phyloP scores from a whole-genome alignment of 495 filamentous ascomycete genomes.

The Oidiodendron maius region DNA sequence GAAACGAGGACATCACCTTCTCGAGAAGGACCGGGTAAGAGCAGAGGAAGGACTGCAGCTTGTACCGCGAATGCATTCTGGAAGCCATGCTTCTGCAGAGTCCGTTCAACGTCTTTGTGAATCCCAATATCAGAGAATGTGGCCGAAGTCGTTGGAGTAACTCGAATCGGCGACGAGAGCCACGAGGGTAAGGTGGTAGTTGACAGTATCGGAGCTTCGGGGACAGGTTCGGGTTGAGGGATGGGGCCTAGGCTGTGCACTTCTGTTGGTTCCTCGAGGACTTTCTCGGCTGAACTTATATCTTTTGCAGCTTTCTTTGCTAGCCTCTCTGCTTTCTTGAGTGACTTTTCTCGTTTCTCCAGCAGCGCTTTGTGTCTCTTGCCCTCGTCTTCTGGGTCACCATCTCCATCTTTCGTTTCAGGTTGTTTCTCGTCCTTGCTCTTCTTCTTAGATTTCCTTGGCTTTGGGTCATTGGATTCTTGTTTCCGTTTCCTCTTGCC shows the following conservation, averaged over 20 bases:
- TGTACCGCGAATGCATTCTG: slow-evolving; percentile 81
- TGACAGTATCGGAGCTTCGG: slow-evolving; percentile 42
- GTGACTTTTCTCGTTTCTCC: slow-evolving; percentile 41
- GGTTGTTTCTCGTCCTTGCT: neutral
- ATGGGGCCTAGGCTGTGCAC: slow-evolving; percentile 68
- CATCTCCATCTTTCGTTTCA: slow-evolving; percentile 7
- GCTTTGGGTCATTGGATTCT: slow-evolving; percentile 4
- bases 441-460: slow-evolving; percentile 10
- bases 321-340: slow-evolving; percentile 26
- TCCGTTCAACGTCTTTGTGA: slow-evolving; percentile 47
- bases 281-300: slow-evolving; percentile 7
- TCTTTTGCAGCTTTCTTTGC: slow-evolving; percentile 21
- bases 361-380: slow-evolving; percentile 40
- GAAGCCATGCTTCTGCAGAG: slow-evolving; percentile 59
- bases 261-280: slow-evolving; percentile 33
- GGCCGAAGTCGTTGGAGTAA: slow-evolving; percentile 48
- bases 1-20: slow-evolving; percentile 79
- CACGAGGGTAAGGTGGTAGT: slow-evolving; percentile 58
- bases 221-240: slow-evolving; percentile 64
- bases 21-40: slow-evolving; percentile 52
- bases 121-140: slow-evolving; percentile 60
- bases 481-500: neutral
- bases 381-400: too few relatives aligned
- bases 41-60: slow-evolving; percentile 69
- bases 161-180: slow-evolving; percentile 67